Percentiles rank a stretch among this genome's conserved stretches.
These are phyloP conservation scores for Colletotrichum aenigma DNA, from an alignment of 2,329 filamentous ascomycete genomes.

Conservation along the genomic window DNA sequence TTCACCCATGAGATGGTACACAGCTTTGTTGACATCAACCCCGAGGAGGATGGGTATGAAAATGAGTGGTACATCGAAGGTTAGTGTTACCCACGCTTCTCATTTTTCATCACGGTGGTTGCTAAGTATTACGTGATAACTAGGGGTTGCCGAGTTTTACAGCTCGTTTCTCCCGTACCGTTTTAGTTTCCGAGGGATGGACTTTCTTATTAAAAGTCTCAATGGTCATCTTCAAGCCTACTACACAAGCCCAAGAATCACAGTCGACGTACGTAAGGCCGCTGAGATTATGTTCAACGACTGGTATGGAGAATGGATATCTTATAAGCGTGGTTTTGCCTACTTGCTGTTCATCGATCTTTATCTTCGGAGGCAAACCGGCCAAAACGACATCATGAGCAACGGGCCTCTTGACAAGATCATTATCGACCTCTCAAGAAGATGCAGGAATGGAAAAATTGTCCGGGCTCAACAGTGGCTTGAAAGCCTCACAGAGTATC, in stretches of 20 bases:
- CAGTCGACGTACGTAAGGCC: conserved; percentile 1
- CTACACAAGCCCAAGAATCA: conserved; percentile 14
- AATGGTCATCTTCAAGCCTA: conserved; percentile 14
- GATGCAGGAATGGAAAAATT: neutral
- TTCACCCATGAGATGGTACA: conserved; percentile 23
- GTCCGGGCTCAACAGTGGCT: neutral
- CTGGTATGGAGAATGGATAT: conserved; percentile 19
- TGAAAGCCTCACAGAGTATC: neutral
- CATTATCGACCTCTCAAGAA: neutral
- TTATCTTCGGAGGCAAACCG: neutral
- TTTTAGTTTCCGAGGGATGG: conserved; percentile 7
- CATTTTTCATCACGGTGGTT: neutral
- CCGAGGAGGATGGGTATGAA: conserved; percentile 13
- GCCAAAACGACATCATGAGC: neutral
- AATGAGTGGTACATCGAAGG: conserved; percentile 22
- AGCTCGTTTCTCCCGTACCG: conserved; percentile 15
- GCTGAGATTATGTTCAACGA: conserved; percentile 8
- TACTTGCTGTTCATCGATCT: conserved; percentile 4
- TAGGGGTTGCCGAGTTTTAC: conserved; percentile 18
- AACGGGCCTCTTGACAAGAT: neutral
- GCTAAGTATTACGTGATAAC: neutral
- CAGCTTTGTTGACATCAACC: conserved; percentile 5
- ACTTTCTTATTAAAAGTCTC: conserved; percentile 6
- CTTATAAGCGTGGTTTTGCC: conserved; percentile 1
- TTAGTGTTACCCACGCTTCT: neutral